A percentile compares a stretch with the other conserved stretches of the same genome.
These are phyloP conservation scores for Pezicula radicicola DNA, from an alignment of 2,329 filamentous ascomycete species.

Conservation along the genomic window DNA sequence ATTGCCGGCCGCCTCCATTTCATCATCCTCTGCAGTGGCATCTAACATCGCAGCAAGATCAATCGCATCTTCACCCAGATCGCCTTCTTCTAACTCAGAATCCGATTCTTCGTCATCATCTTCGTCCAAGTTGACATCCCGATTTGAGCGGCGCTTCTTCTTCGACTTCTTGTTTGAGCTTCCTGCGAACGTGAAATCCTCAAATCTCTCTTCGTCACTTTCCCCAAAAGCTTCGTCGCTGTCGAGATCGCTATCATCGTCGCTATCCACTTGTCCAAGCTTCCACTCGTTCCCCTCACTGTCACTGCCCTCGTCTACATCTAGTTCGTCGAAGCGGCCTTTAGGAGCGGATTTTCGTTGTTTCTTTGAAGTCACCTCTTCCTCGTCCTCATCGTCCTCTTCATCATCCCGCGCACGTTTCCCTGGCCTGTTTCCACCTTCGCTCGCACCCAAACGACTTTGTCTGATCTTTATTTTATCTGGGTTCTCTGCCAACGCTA, in stretches of 20 bases:
- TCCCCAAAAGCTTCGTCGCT: slow-evolving; percentile 70
- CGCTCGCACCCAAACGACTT: slow-evolving; percentile 54
- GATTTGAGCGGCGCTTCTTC: slow-evolving; percentile 42
- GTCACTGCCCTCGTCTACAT: slow-evolving; percentile 60
- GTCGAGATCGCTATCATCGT: slow-evolving; percentile 67
- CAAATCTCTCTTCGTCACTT: slow-evolving; percentile 69
- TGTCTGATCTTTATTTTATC: slow-evolving; percentile 49
- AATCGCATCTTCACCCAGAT: slow-evolving; percentile 48
- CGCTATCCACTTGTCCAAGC: slow-evolving; percentile 61
- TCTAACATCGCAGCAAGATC: slow-evolving; percentile 30
- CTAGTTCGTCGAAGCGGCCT: slow-evolving; percentile 35
- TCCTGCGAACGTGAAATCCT: slow-evolving; percentile 63
- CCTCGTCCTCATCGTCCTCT: slow-evolving; percentile 32
- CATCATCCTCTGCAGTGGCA: slow-evolving; percentile 55
- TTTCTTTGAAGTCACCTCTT: slow-evolving; percentile 33
- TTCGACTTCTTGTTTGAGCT: slow-evolving; percentile 49
- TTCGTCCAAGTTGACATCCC: slow-evolving; percentile 49
- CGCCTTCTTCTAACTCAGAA: slow-evolving; percentile 64
- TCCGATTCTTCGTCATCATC: slow-evolving; percentile 33
- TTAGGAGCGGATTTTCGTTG: slow-evolving; percentile 22
- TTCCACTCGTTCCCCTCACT: slow-evolving; percentile 68
- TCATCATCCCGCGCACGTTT: slow-evolving; percentile 38
- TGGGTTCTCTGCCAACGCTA: slow-evolving; percentile 56
- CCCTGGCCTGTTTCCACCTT: slow-evolving; percentile 37
- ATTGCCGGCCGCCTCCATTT: slow-evolving; percentile 55